These are phyloP conservation scores for Hypholoma fasciculare DNA, from an alignment of 768 basidiomycete genomes.

Conservation along the genomic window DNA sequence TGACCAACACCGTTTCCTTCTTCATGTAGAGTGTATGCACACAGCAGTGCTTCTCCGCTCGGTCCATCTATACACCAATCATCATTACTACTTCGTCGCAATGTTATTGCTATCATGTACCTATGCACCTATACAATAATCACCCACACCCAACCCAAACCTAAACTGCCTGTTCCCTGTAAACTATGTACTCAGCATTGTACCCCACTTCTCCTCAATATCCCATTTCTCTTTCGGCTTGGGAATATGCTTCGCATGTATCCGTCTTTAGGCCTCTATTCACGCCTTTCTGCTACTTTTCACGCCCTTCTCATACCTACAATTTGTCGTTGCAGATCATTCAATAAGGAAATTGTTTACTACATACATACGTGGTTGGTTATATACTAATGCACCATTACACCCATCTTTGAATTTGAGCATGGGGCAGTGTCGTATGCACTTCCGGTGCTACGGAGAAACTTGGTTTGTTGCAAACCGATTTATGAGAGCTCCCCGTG, in stretches of 20 bases:
- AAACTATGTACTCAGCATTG: too few species aligned
- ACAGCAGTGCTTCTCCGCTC: neutral
- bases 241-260: neutral
- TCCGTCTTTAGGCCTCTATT: neutral
- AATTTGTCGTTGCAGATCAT: too few species aligned
- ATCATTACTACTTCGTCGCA: neutral
- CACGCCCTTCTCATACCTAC: too few species aligned
- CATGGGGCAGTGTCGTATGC: too few species aligned
- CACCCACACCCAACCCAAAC: neutral
- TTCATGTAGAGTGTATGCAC: neutral
- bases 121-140: neutral
- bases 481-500: too few species aligned
- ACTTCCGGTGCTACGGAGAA: too few species aligned
- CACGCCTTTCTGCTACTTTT: too few species aligned
- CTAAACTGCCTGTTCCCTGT: neutral
- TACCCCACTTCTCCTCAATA: too few species aligned
- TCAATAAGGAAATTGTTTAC: too few species aligned
- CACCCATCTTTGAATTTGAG: neutral
- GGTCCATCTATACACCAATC: neutral
- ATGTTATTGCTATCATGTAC: conserved; percentile 7
- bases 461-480: too few species aligned
- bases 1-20: neutral
- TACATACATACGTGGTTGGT: too few species aligned
- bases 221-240: too few species aligned
- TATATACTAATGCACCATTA: neutral